Conservation (phyloP, 129 eudicot species). For the Pulicaria dysenterica region DNA sequence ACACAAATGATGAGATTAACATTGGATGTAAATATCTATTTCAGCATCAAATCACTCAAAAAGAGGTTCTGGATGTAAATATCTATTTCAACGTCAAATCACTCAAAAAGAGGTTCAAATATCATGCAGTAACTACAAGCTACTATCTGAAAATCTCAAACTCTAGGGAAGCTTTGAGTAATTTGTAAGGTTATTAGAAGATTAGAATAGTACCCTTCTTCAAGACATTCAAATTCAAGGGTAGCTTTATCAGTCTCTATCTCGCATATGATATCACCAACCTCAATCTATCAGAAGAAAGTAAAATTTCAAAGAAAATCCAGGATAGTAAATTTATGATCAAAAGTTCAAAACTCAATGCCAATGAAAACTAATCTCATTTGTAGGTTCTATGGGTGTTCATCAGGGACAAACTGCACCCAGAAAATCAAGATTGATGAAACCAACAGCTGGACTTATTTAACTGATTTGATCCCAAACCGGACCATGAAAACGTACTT, state of each 20-base stretch:
- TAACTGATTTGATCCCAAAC: too few species aligned
- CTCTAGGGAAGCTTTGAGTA: neutral
- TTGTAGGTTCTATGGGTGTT: neutral
- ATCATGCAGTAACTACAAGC: slow-evolving; percentile 19
- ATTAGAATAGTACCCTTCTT: slow-evolving; percentile 80
- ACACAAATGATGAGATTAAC: slow-evolving; percentile 8
- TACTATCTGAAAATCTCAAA: slow-evolving; percentile 2
- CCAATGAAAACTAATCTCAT: slow-evolving; percentile 12
- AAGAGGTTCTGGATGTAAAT: neutral
- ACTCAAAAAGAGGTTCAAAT: neutral
- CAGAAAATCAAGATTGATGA: too few species aligned
- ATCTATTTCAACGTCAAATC: neutral
- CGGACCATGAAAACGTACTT: too few species aligned
- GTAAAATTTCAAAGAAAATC: slow-evolving; percentile 10
- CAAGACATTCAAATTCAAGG: slow-evolving; percentile 94
- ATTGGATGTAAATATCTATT: neutral
- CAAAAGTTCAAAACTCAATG: neutral
- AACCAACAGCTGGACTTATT: too few species aligned
- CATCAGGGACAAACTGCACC: too few species aligned
- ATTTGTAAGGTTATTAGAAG: neutral
- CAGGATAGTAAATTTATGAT: slow-evolving; percentile 11
- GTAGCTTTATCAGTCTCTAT: slow-evolving; percentile 99
- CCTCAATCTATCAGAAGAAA: slow-evolving; percentile 70
- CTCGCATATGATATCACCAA: slow-evolving; percentile 95
- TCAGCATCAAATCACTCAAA: slow-evolving; percentile 17